These are phyloP conservation scores for Tylopilus intermedius DNA, from an alignment of 768 basidiomycete species.

Conservation along the genomic window DNA sequence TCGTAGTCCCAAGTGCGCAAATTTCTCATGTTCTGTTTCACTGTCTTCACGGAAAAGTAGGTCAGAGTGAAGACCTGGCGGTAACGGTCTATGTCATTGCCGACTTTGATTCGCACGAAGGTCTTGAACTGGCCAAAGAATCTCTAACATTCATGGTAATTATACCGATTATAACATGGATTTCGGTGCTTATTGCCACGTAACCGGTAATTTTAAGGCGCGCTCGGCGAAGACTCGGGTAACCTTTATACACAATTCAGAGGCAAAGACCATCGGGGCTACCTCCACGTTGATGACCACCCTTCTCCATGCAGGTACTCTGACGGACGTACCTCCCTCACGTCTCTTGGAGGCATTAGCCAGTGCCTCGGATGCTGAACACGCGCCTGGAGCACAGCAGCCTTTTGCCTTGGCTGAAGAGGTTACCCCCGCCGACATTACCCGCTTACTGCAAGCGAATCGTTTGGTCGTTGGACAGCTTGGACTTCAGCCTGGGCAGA, in stretches of 20 bases:
- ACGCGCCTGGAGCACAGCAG: constrained; percentile 31
- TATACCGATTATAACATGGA: neutral
- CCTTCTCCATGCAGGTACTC: constrained; percentile 38
- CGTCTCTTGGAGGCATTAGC: constrained; percentile 15
- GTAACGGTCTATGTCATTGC: constrained; percentile 64
- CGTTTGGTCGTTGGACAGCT: constrained; percentile 51
- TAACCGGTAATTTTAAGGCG: constrained; percentile 31
- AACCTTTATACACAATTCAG: constrained; percentile 76
- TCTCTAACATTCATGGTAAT: constrained; percentile 63
- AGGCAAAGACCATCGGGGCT: constrained; percentile 9
- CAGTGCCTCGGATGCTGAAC: constrained; percentile 6
- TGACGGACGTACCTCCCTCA: constrained; percentile 29
- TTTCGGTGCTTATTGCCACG: neutral
- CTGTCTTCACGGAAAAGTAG: constrained; percentile 12
- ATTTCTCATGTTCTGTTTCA: neutral
- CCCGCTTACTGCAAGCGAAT: constrained; percentile 40
- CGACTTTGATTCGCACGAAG: constrained; percentile 66
- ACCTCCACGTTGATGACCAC: constrained; percentile 48
- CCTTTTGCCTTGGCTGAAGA: constrained; percentile 30
- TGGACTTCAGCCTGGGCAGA: constrained; percentile 54
- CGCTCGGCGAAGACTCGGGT: constrained; percentile 49
- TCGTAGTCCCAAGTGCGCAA: constrained; percentile 60
- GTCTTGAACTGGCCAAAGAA: constrained; percentile 56
- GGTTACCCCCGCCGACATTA: constrained; percentile 26
- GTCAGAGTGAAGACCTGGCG: constrained; percentile 22